Percentiles rank a stretch among this genome's conserved stretches.
Conservation (phyloP, 306 rosid genomes). For the Boehmeria nivea region DNA sequence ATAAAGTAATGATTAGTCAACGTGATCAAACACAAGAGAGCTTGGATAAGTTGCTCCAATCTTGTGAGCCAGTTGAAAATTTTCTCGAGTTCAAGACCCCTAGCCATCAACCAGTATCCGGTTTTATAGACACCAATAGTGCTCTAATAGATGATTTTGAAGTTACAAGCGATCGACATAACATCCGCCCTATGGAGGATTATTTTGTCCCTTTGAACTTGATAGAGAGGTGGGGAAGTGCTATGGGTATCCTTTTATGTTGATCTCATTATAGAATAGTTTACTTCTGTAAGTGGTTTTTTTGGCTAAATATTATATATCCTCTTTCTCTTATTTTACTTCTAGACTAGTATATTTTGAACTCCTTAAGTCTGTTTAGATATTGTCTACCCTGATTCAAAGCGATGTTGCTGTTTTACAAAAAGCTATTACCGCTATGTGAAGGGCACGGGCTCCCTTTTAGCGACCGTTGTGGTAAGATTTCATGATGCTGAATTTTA, state of each 20-base stretch:
- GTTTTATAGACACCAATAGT: slow-evolving; percentile 19
- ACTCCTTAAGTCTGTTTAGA: slow-evolving; percentile 54
- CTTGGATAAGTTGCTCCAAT: slow-evolving; percentile 42
- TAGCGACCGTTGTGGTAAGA: slow-evolving; percentile 73
- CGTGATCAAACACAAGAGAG: slow-evolving; percentile 38
- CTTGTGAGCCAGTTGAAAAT: slow-evolving; percentile 66
- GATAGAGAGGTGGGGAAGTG: slow-evolving; percentile 98
- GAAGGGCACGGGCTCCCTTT: slow-evolving; percentile 93
- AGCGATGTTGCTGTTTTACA: slow-evolving; percentile 90
- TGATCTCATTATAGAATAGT: too few species aligned
- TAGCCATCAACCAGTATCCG: too few species aligned
- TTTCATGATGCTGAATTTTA: slow-evolving; percentile 8
- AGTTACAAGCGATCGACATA: slow-evolving; percentile 11
- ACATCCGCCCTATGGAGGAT: slow-evolving; percentile 33
- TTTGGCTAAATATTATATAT: neutral
- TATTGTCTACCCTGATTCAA: slow-evolving; percentile 83
- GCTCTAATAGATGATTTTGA: slow-evolving; percentile 19
- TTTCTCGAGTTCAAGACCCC: slow-evolving; percentile 58
- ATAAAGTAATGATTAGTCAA: slow-evolving; percentile 25
- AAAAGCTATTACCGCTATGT: slow-evolving; percentile 88
- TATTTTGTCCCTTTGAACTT: slow-evolving; percentile 64
- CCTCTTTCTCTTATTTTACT: slow-evolving; percentile 41
- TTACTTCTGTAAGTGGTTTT: too few species aligned
- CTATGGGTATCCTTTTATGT: slow-evolving; percentile 87
- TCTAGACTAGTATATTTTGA: neutral